These are phyloP conservation scores for Hyaloscypha hepaticicola DNA, from an alignment of 495 filamentous ascomycete genomes.

Conservation along the genomic window DNA sequence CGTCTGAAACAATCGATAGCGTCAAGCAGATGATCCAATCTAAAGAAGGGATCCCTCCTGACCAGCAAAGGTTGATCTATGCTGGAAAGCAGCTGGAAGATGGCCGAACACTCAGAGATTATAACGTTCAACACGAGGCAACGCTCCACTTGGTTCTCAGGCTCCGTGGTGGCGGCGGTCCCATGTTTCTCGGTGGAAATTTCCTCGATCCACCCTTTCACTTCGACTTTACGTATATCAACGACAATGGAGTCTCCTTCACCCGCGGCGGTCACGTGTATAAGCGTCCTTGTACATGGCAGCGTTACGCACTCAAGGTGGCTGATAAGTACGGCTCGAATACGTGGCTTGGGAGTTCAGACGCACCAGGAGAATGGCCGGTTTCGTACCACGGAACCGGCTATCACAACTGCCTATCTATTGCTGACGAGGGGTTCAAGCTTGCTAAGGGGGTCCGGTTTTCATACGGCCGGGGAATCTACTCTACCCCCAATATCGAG, in stretches of 20 bases:
- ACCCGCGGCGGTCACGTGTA: not conserved
- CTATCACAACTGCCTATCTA: not conserved
- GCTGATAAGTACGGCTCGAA: not conserved
- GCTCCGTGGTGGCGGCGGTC: not conserved
- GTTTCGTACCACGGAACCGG: not conserved
- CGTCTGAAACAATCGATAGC: constrained; percentile 98
- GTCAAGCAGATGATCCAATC: constrained; percentile 97
- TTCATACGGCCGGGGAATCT: not conserved
- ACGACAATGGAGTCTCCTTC: not conserved
- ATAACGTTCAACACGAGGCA: constrained; percentile 78
- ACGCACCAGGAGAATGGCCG: not conserved
- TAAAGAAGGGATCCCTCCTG: constrained; percentile 98
- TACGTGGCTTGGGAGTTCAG: not conserved
- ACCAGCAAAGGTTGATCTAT: constrained; percentile 99
- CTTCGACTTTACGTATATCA: not conserved
- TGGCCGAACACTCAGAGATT: constrained; percentile 95
- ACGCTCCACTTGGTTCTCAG: not conserved
- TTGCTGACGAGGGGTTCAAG: not conserved
- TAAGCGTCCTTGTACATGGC: not conserved
- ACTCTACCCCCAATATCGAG: not conserved
- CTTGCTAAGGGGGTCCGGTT: not conserved
- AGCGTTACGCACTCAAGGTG: not conserved
- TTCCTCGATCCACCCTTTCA: not conserved
- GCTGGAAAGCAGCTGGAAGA: constrained; percentile 99
- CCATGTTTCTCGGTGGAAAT: not conserved